These are phyloP conservation scores for Euphorbia schlechtendalii DNA, from an alignment of 441 rosid genomes.

Conservation along the genomic window DNA sequence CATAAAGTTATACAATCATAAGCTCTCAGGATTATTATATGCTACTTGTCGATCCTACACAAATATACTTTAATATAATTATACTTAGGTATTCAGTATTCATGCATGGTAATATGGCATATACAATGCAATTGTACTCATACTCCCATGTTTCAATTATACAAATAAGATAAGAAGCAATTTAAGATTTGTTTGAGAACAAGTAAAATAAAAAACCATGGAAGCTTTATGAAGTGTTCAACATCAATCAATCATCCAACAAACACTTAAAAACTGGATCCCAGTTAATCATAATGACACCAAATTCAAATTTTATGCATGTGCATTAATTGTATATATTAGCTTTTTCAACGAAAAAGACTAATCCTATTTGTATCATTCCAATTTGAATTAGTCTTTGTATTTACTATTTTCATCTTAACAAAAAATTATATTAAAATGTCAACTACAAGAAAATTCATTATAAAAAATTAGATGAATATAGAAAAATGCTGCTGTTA, in stretches of 20 bases:
- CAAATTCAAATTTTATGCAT: neutral
- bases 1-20: too few relatives aligned
- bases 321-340: neutral
- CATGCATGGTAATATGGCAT: neutral
- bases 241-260: neutral
- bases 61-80: too few relatives aligned
- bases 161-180: too few relatives aligned
- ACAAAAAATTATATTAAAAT: too few relatives aligned
- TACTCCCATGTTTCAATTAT: neutral
- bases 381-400: neutral
- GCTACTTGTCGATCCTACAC: neutral
- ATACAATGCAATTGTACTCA: neutral
- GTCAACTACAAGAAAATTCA: neutral
- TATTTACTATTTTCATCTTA: neutral
- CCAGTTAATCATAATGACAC: neutral
- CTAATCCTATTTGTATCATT: neutral
- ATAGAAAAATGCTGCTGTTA: too few relatives aligned
- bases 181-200: too few relatives aligned
- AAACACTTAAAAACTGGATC: neutral
- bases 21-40: too few relatives aligned
- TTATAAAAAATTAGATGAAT: too few relatives aligned
- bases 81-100: neutral
- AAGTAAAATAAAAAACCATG: too few relatives aligned
- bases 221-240: neutral
- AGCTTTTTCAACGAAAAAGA: conserved; percentile 1